Evolutionary conservation across 2,329 filamentous ascomycete genomes (phyloP).

Genomic region (Aureobasidium sp.): DNA sequence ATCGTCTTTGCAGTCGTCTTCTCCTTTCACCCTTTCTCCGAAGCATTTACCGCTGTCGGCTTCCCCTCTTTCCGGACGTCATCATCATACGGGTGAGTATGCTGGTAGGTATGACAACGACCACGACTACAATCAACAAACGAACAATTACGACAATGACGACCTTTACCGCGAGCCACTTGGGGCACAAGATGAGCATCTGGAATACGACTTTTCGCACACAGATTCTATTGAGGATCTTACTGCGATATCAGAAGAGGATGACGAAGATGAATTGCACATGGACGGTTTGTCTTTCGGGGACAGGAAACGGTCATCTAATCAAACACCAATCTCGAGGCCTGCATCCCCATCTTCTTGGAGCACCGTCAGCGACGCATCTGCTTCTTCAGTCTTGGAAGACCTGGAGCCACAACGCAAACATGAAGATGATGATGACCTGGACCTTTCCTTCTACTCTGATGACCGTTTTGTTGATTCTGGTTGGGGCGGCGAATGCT

Average conservation of each 20-base stretch:
- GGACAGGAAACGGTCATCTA: constrained; percentile 36
- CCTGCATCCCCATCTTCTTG: constrained; percentile 30
- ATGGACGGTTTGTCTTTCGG: constrained; percentile 36
- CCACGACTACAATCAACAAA: constrained; percentile 16
- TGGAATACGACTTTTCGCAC: background rate
- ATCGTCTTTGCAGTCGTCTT: constrained; percentile 29
- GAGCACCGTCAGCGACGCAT: constrained; percentile 24
- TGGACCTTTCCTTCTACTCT: constrained; percentile 50
- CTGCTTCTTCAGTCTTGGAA: constrained; percentile 12
- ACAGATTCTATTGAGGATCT: background rate
- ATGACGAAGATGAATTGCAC: constrained; percentile 19
- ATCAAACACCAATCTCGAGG: constrained; percentile 18
- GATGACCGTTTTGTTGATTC: constrained; percentile 61
- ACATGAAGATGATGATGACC: constrained; percentile 51
- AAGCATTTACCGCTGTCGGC: constrained; percentile 29
- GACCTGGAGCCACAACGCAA: constrained; percentile 26
- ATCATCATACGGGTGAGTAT: constrained; percentile 41
- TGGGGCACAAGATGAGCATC: background rate
- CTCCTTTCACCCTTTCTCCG: constrained; percentile 36
- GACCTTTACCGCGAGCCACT: background rate
- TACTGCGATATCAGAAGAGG: background rate
- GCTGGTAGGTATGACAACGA: constrained; percentile 15
- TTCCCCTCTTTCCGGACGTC: constrained; percentile 4
- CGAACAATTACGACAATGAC: background rate
- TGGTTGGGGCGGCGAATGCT: constrained; percentile 73